Percentiles rank a stretch among this genome's conserved stretches.
These are phyloP conservation scores for Plasmodium cynomolgi DNA, from an alignment of 169 alveolate genomes.

Conservation along the genomic window DNA sequence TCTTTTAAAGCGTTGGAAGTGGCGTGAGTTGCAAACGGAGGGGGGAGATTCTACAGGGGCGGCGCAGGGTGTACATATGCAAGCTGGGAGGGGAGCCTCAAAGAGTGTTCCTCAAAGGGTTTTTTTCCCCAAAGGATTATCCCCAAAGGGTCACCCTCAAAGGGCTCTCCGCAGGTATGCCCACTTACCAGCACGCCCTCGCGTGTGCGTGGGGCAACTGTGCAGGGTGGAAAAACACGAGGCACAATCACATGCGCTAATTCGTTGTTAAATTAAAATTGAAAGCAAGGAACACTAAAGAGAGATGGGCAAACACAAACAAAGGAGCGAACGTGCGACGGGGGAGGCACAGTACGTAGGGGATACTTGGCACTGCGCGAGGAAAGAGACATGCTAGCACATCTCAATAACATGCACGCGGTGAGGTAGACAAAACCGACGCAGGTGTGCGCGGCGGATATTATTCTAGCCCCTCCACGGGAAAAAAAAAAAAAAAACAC, in stretches of 20 bases:
- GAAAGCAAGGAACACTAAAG: background rate
- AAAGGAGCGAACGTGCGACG: background rate
- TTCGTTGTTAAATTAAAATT: background rate
- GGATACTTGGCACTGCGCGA: background rate
- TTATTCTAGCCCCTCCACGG: background rate
- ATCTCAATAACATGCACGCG: background rate
- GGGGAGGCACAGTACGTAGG: background rate
- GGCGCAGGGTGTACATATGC: background rate
- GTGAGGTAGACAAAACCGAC: background rate
- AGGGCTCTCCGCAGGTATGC: background rate
- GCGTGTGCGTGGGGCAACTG: background rate
- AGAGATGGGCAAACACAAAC: background rate
- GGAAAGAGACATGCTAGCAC: background rate
- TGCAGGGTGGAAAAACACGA: background rate
- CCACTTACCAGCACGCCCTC: background rate
- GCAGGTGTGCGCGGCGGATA: background rate
- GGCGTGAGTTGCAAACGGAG: background rate
- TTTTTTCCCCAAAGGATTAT: too few species aligned
- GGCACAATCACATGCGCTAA: background rate
- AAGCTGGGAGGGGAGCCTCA: background rate
- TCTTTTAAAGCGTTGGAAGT: background rate
- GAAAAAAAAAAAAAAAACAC: background rate
- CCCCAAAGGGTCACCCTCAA: background rate
- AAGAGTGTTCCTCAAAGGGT: background rate
- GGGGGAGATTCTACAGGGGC: background rate